Base-by-base conservation (phyloP, 306 rosid species). In the Vicia villosa region DNA sequence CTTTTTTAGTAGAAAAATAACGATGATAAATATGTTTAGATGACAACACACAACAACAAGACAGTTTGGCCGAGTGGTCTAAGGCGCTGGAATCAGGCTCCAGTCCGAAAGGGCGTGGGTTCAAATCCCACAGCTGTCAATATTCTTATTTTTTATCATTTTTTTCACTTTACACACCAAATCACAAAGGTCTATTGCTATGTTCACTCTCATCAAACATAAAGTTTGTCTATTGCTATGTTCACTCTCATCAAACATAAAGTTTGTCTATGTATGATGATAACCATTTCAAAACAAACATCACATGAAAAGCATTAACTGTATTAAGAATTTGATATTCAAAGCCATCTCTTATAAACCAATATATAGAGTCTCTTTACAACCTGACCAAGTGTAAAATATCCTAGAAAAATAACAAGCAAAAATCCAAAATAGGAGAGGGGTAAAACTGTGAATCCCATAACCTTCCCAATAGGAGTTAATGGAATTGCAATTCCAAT, bases 281-380 rank as follows among this genome's bases (percentile, higher is more conserved):
- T 46, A 22, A 54, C 42, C 5, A 42, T 50, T 51, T 68, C 59
- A 46, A 37, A 30, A 40, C 77, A 45, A 45, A 50, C 43, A 42
- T 55, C 37, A 17, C 8, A 54, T 51, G 74, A 49, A 36, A 36
- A 62, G 57, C 55, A 66, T 51, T 51, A 67, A 71, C 7, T 17
- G 55, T 63, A 28, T 40, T 16, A 24, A 40, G 32, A 14, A n/a
- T 49, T 22, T 76, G 40, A 43, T 63, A 65, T 63, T 81, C 85
- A 86, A 72, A 89, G 86, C 96, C 92, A 86, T 61, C 82, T 89
- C 72, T 89, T 89, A 67, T 84, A 63, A 77, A 83, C 76, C 60
- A 79, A 58, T 58, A 86, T 86, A 74, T 89, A 89, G 30, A 83
- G 58, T 63, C 80, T 89, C 88, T 86, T 89, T 47, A 84, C 86